Evolutionary conservation across 306 rosid genomes (phyloP), one percentile per base, ranked within the genome.

Genomic region (Hylodesmum podocarpum): DNA sequence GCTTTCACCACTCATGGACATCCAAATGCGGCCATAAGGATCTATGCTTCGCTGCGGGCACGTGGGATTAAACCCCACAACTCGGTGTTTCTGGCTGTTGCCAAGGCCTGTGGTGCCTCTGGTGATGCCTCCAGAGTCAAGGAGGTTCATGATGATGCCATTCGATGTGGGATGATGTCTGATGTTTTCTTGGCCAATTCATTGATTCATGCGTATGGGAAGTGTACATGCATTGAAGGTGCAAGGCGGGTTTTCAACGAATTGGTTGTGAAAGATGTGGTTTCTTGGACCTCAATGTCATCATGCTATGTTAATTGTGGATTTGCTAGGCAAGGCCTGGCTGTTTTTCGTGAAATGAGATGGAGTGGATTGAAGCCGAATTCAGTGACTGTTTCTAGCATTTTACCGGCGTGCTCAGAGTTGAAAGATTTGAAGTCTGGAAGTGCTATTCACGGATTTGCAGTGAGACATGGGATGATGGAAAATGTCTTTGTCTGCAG

Each of bases 201-300:
- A 29, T 51, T 85, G 79, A 78, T 85, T 46, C 86, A 85, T 85
- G 75, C 81, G n/a, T 85, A 82, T 75, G 88, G 79, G 18, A 85
- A 82, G 67, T 82, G 84, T 71, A 82, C 40, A 62, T 58, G 70
- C 21, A 66, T 75, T 0, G 84, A 75, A 34, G 84, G 75, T 28
- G 88, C 88, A 4, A 78, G 77, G 37, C 74, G n/a, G 63, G 88
- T 82, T 46, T 85, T 82, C 82, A 86, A 85, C 75, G 77, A 75
- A 28, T 34, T 85, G 80, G 67, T 31, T 50, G 79, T 47, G 46
- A 85, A 58, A 44, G 86, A 78, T 58, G 86, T 85, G 77, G 79
- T 85, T 75, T 74, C 80, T 39, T 85, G 88, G 88, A 85, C 86
- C 34, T 78, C 84, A 0, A 70, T 85, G 72, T 74, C 66, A 2